These are phyloP conservation scores for Brettanomyces nanus DNA, from an alignment of 805 yeast genomes.

Conservation along the genomic window DNA sequence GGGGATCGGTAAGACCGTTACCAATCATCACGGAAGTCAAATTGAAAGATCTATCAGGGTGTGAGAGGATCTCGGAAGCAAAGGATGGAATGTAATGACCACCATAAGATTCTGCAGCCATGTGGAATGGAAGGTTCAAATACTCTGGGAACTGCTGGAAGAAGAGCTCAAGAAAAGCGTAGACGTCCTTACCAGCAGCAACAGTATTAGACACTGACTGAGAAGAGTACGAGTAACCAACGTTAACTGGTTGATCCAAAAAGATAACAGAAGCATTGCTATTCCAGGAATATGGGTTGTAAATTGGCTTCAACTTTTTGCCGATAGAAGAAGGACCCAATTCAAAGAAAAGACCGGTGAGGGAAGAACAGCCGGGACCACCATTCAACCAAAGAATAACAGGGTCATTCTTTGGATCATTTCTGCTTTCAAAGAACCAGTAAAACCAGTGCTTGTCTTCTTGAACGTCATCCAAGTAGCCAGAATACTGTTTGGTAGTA, in stretches of 20 bases:
- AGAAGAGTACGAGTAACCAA: slow-evolving; percentile 81
- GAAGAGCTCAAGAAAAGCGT: slow-evolving; percentile 74
- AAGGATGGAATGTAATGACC: slow-evolving; percentile 77
- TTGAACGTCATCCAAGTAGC: slow-evolving; percentile 61
- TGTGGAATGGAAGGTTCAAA: slow-evolving; percentile 51
- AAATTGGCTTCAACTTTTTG: slow-evolving; percentile 54
- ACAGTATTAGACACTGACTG: slow-evolving; percentile 55
- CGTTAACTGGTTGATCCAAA: slow-evolving; percentile 90
- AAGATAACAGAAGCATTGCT: slow-evolving; percentile 82
- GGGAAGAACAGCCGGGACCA: slow-evolving; percentile 93
- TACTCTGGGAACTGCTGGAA: slow-evolving; percentile 78
- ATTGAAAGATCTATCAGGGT: slow-evolving; percentile 50
- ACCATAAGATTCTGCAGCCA: slow-evolving; percentile 80
- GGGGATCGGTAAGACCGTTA: slow-evolving; percentile 85
- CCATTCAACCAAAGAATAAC: slow-evolving; percentile 85
- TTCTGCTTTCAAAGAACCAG: slow-evolving; percentile 90
- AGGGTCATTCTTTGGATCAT: slow-evolving; percentile 81
- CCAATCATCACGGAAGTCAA: slow-evolving; percentile 81
- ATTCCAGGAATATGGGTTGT: slow-evolving; percentile 88
- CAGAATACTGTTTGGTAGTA: slow-evolving; percentile 62
- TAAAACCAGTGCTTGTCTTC: slow-evolving; percentile 82
- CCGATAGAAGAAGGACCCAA: slow-evolving; percentile 81
- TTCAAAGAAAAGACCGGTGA: slow-evolving; percentile 86
- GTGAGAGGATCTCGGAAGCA: slow-evolving; percentile 47
- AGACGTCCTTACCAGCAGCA: slow-evolving; percentile 84